These are phyloP conservation scores for Fusarium mexicanum DNA, from an alignment of 2,329 filamentous ascomycete species.

Conservation along the genomic window DNA sequence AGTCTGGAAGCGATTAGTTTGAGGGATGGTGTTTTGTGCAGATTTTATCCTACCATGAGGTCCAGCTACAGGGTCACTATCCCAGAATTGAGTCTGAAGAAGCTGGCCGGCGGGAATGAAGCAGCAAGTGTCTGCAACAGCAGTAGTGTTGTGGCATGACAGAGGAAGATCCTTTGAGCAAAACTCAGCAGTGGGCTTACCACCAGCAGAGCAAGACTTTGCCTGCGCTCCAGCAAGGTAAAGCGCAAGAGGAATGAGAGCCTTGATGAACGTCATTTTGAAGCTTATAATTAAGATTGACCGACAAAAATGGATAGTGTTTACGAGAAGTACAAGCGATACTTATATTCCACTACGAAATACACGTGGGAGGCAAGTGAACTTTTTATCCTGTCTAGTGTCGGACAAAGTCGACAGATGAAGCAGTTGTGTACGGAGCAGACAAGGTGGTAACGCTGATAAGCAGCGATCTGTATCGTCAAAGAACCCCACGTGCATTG, in stretches of 20 bases:
- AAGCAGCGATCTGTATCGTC: constrained; percentile 23
- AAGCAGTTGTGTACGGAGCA: constrained; percentile 27
- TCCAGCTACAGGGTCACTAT: constrained; percentile 70
- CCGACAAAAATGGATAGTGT: not conserved
- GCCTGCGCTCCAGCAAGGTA: constrained; percentile 10
- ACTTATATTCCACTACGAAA: not conserved
- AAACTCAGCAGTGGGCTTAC: not conserved
- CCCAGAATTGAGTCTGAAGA: constrained; percentile 82
- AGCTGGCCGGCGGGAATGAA: constrained; percentile 77
- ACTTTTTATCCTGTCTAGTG: not conserved
- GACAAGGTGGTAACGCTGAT: constrained; percentile 13
- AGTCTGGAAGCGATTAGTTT: constrained; percentile 54
- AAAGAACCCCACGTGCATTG: constrained; percentile 34
- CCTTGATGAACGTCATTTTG: constrained; percentile 16
- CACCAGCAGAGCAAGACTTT: not conserved
- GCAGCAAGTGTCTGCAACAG: constrained; percentile 74
- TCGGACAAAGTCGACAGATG: constrained; percentile 18
- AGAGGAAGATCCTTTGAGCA: constrained; percentile 36
- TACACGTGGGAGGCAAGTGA: constrained; percentile 3
- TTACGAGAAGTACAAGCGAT: not conserved
- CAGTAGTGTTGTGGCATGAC: constrained; percentile 69
- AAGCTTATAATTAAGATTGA: not conserved
- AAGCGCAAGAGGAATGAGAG: constrained; percentile 21
- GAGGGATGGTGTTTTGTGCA: fast-evolving
- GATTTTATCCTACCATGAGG: constrained; percentile 51